phyloP scores from a whole-genome alignment of 1,284 basidiomycete species.

The Ganoderma lucidum region DNA sequence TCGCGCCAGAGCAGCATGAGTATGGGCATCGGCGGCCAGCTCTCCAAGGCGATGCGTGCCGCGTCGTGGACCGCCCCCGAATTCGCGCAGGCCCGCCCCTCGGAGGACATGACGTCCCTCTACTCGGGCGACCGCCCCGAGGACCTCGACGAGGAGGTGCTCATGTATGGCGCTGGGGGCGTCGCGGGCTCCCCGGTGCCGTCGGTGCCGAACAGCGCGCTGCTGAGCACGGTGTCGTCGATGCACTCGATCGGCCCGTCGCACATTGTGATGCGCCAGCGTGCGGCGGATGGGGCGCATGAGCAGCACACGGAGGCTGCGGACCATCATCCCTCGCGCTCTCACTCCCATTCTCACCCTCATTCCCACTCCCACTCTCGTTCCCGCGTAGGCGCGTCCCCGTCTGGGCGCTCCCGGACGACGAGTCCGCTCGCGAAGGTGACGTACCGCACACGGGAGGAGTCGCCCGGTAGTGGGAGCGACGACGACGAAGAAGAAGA shows the following conservation, averaged over 20 bases:
- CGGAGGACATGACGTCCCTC: conserved; percentile 59
- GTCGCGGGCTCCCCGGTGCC: conserved; percentile 51
- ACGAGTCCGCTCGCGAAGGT: conserved; percentile 51
- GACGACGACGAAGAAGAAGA: conserved; percentile 32
- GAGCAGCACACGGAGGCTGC: conserved; percentile 34
- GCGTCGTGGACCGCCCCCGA: conserved; percentile 65
- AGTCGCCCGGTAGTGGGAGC: conserved; percentile 27
- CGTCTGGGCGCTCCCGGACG: conserved; percentile 40
- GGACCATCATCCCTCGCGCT: conserved; percentile 23
- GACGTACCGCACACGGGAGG: conserved; percentile 37
- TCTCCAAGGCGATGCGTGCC: conserved; percentile 58
- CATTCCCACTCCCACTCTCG: not conserved
- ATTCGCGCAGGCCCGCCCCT: conserved; percentile 45
- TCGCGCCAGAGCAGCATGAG: conserved; percentile 41
- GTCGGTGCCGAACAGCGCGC: conserved; percentile 47
- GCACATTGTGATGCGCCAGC: conserved; percentile 36
- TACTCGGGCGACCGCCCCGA: conserved; percentile 55
- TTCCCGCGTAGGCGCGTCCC: not conserved
- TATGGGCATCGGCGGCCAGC: conserved; percentile 35
- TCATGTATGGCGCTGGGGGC: conserved; percentile 62
- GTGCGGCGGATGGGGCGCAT: conserved; percentile 32
- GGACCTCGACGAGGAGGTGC: conserved; percentile 54
- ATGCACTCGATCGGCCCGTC: conserved; percentile 38
- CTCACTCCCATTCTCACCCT: not conserved
- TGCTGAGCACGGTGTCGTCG: conserved; percentile 41